Conservation (phyloP, 2,329 filamentous ascomycete species). For the Pyrenophora teres region DNA sequence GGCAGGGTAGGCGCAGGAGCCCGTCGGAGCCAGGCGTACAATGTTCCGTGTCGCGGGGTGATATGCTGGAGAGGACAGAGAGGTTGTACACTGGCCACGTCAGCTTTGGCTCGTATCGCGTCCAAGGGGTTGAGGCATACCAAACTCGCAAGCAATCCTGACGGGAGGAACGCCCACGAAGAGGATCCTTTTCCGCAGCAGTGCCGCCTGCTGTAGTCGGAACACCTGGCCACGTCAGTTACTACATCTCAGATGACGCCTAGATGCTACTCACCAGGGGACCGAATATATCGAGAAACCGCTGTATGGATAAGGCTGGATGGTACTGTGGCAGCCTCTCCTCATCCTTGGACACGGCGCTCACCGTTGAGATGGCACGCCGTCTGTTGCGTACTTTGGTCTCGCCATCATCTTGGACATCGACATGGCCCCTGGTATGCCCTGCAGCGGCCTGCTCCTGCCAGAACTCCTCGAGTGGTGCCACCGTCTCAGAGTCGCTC, state of each 20-base stretch:
- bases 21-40: slow-evolving; percentile 67
- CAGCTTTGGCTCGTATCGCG: slow-evolving; percentile 1
- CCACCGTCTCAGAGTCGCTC: slow-evolving; percentile 65
- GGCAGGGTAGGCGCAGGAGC: slow-evolving; percentile 69
- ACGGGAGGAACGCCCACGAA: slow-evolving; percentile 87
- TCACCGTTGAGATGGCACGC: slow-evolving; percentile 57
- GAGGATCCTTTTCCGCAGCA: slow-evolving; percentile 85
- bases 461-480: slow-evolving; percentile 81
- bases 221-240: slow-evolving; percentile 59
- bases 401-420: background rate
- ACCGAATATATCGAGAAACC: slow-evolving; percentile 81
- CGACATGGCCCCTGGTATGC: background rate
- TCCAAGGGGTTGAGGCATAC: slow-evolving; percentile 54
- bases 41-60: slow-evolving; percentile 70
- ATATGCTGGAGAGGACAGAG: slow-evolving; percentile 89
- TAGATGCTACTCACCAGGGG: slow-evolving; percentile 60
- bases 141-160: slow-evolving; percentile 83
- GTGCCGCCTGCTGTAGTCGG: slow-evolving; percentile 82
- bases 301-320: slow-evolving; percentile 80
- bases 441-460: slow-evolving; percentile 53
- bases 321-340: slow-evolving; percentile 77
- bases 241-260: no score
- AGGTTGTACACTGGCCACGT: slow-evolving; percentile 77
- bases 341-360: slow-evolving; percentile 61
- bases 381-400: slow-evolving; percentile 33